Evolutionary conservation across 208 protist species (phyloP).

Genomic region (Entamoeba dispar): DNA sequence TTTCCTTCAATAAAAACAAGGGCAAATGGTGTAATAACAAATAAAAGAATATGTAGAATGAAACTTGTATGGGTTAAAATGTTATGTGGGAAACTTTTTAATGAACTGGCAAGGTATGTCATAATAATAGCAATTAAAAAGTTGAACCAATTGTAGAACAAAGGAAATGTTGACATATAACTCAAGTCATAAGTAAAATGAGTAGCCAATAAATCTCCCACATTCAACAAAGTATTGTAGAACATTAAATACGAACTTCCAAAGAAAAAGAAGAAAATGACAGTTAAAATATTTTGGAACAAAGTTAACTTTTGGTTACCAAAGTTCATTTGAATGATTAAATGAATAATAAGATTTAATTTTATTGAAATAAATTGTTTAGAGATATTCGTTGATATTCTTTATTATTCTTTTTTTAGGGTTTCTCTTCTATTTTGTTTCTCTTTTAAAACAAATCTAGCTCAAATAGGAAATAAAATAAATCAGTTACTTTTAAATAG

Average conservation of each 20-base stretch:
- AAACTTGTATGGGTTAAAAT: background rate
- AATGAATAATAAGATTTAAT: too few species aligned
- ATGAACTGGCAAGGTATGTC: background rate
- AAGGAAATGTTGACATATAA: background rate
- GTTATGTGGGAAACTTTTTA: background rate
- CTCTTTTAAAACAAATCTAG: too few species aligned
- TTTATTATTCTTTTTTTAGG: too few species aligned
- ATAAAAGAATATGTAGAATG: background rate
- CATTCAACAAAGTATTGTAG: background rate
- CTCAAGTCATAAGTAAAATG: background rate
- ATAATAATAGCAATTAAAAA: background rate
- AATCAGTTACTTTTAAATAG: too few species aligned
- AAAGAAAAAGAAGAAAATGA: background rate
- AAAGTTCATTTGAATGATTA: background rate
- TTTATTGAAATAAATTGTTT: too few species aligned
- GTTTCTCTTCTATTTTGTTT: too few species aligned
- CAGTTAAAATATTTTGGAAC: background rate
- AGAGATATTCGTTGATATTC: too few species aligned
- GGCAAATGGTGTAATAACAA: background rate
- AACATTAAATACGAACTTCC: background rate
- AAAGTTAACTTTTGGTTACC: background rate
- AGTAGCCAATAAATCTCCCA: background rate
- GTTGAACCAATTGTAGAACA: background rate
- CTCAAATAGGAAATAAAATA: too few species aligned
- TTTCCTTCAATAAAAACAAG: background rate